Evolutionary conservation across 2,329 filamentous ascomycete genomes (phyloP).

Genomic region (Ceratocystis cacaofunesta): DNA sequence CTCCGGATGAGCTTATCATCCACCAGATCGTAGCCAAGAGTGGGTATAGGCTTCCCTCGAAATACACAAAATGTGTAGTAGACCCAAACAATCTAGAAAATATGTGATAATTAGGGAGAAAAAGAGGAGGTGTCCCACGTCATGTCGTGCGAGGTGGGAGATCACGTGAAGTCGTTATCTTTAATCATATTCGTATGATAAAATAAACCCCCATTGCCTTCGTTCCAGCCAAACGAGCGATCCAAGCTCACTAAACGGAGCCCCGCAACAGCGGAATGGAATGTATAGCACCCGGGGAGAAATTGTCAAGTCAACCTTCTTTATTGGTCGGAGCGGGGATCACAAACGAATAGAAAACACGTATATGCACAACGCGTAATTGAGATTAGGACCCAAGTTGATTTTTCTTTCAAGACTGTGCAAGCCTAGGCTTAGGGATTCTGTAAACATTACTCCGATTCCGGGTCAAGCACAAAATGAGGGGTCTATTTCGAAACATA

Average conservation of each 20-base stretch:
- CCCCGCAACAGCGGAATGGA: neutral
- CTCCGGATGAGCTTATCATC: neutral
- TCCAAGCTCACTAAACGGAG: neutral
- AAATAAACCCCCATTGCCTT: neutral
- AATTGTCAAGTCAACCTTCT: neutral
- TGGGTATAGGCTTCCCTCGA: neutral
- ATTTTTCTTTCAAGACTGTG: neutral
- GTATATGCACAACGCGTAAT: neutral
- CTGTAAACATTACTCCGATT: neutral
- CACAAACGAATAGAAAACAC: neutral
- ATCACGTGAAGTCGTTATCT: neutral
- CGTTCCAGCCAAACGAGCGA: neutral
- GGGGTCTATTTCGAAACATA: neutral
- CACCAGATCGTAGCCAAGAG: neutral
- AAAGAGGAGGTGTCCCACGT: neutral
- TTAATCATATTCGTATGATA: neutral
- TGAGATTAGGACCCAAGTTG: neutral
- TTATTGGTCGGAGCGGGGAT: neutral
- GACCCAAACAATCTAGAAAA: neutral
- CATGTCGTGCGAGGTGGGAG: neutral
- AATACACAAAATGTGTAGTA: no score
- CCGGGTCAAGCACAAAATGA: neutral
- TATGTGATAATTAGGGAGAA: neutral
- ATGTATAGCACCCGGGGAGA: neutral
- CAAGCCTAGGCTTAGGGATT: neutral